Evolutionary conservation across 192 early-diverging fungal genomes (phyloP).

Genomic region (Backusella sp.): DNA sequence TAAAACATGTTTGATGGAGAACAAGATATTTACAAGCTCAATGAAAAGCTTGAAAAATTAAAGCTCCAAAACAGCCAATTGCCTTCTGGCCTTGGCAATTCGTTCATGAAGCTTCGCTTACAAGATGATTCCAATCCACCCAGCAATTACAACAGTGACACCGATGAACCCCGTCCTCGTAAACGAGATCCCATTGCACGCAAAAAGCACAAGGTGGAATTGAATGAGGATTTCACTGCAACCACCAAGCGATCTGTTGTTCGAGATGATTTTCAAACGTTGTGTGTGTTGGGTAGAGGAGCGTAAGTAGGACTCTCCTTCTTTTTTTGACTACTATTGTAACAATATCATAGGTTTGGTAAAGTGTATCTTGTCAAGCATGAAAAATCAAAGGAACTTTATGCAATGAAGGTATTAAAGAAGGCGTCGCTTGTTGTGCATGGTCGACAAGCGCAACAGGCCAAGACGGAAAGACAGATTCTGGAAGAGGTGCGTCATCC

Average conservation of each 20-base stretch:
- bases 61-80: neutral
- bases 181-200: neutral
- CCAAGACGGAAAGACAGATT: conserved; percentile 82
- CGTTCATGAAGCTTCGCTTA: neutral
- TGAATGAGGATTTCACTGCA: conserved; percentile 38
- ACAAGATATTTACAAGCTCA: conserved; percentile 1
- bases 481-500: conserved; percentile 86
- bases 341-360: conserved; percentile 55
- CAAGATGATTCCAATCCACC: conserved; percentile 26
- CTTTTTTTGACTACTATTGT: neutral
- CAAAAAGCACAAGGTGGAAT: conserved; percentile 34
- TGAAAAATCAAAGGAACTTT: conserved; percentile 50
- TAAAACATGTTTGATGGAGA: neutral
- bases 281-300: conserved; percentile 51
- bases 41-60: neutral
- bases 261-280: conserved; percentile 45
- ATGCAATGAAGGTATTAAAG: conserved; percentile 92
- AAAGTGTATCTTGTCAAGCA: conserved; percentile 83
- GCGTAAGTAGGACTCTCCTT: conserved; percentile 38
- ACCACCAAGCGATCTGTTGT: conserved; percentile 33
- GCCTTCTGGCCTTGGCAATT: conserved; percentile 21
- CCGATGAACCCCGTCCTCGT: conserved; percentile 27
- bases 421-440: conserved; percentile 85
- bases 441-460: conserved; percentile 72
- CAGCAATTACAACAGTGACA: conserved; percentile 32